Conservation (phyloP, 108 stramenopile species). For the Nitzschia sp. region DNA sequence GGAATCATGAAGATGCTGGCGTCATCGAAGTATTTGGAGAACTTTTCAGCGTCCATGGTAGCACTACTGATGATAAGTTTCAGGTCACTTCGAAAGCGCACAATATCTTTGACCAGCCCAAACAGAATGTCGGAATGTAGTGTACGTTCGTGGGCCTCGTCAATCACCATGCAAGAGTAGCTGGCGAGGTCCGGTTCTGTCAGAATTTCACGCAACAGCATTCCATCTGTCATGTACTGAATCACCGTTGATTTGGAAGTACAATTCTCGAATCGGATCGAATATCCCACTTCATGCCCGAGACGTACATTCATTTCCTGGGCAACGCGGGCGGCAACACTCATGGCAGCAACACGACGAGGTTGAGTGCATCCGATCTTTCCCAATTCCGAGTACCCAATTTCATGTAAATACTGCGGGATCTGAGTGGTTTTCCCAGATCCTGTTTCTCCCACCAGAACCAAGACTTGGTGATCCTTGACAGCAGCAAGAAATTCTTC, state of each 20-base stretch:
- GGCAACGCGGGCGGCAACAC: constrained; percentile 95
- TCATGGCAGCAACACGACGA: constrained; percentile 98
- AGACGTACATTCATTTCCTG: constrained; percentile 94
- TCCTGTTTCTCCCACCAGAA: constrained; percentile 91
- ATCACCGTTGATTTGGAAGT: constrained; percentile 89
- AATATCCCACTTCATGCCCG: constrained; percentile 98
- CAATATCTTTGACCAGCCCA: constrained; percentile 96
- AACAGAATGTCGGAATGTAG: constrained; percentile 98
- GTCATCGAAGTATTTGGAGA: constrained; percentile 97
- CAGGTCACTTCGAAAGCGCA: constrained; percentile 90
- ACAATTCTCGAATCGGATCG: constrained; percentile 98
- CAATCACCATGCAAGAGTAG: constrained; percentile 94
- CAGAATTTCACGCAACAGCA: constrained; percentile 95
- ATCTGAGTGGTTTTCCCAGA: constrained; percentile 93
- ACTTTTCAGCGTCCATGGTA: constrained; percentile 97
- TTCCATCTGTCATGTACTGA: constrained; percentile 98
- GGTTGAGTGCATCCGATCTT: constrained; percentile 98
- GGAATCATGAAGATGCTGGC: constrained; percentile 98
- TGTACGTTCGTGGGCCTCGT: constrained; percentile 98
- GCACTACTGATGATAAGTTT: constrained; percentile 96
- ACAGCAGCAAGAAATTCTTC: constrained; percentile 91
- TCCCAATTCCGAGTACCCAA: constrained; percentile 94
- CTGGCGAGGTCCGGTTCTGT: constrained; percentile 95
- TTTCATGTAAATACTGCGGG: constrained; percentile 97
- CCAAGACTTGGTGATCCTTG: constrained; percentile 87